Evolutionary conservation across 257 asterid genomes (phyloP), one percentile per base, ranked within the genome.

Genomic region (Lycium ferocissimum): DNA sequence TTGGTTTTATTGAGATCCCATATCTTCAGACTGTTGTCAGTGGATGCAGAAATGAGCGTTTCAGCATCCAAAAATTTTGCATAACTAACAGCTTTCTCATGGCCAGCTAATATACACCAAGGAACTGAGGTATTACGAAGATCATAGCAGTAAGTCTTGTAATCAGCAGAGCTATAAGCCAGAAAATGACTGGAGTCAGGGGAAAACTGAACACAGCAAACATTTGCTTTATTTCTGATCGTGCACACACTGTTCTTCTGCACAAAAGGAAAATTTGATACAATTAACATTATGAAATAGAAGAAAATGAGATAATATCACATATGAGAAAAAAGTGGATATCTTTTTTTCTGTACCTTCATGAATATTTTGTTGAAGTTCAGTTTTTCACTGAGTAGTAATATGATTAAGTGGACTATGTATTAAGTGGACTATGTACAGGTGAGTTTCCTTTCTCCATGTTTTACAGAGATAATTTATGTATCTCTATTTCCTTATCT

Each of bases 221-320:
- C 95, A 89, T 95, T 96, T 58, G 98, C 98, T 89, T 89, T 91
- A 91, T 89, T 95, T 93, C 91, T 91, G 71, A 95, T 95, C 5
- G 99, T 92, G 97, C 97, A 93, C 87, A 92, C 87, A 66, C 98
- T 95, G 83, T 94, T 94, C 87, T 83, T 91, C 99, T 96, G 99
- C 93, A 92, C 66, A 88, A 87, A 85, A 80, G 62, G 71, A 69
- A 85, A 90, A 61, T 18, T 54, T 35, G 40, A 71, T 17, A 69
- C 49, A 67, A 53, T 53, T 13, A 51, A 37, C 65, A 69, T 18
- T 11, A 33, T 83, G 81, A 83, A 67, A 83, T 66, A 22, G 9
- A 75, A 83, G 70, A 82, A 65, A 82, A 47, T 45, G 58, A 66
- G 43, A 73, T 45, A 20, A 20, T 12, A 11, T 20, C 56, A 66